Evolutionary conservation across 208 protist species (phyloP), one percentile per base, ranked within the genome.

Genomic region (Leishmania mexicana): DNA sequence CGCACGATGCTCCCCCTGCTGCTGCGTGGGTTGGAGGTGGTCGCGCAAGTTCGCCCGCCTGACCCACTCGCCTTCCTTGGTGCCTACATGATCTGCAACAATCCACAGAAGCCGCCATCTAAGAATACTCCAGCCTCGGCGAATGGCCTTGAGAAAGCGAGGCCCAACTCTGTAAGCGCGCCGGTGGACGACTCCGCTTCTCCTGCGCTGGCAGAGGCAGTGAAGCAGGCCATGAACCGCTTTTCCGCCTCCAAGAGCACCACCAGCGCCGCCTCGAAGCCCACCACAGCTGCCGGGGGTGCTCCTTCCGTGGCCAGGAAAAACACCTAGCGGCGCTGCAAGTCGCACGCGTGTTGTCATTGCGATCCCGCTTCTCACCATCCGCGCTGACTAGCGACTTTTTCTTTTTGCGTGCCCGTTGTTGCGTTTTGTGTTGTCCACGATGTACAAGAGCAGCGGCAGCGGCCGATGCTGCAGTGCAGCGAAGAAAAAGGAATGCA

Each of bases 31-130:
- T 70, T 97, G 53, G 91, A 96, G 84, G 93, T 92, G 82, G 77
- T 96, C n/a, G 90, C 86, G 45, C 76, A 75, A 67, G 85, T 79
- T 1, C 93, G 92, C 4, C 95, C 95, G 31, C 81, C 83, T 17
- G 95, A 97, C 85, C 88, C 95, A 24, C 83, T 97, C 47, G 92
- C 91, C 28, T 97, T 96, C 82, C 82, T 97, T 24, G 95, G 89
- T 13, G 93, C 93, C 42, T 97, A 95, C 81, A 73, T 97, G 54
- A 71, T 96, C 64, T 87, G 75, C 79, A 97, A 96, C 87, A 97
- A 97, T 81, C 95, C 95, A 60, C 95, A 97, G 84, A 76, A 84
- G 79, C 87, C 19, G 83, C 75, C 64, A 40, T 49, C 3, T 35
- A 45, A 19, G 62, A 28, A 40, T 38, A 35, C 57, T 38, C 38